Percentiles rank a stretch among this genome's conserved stretches.
Conservation (phyloP, 768 basidiomycete genomes). For the Calocybe gangraenosa region DNA sequence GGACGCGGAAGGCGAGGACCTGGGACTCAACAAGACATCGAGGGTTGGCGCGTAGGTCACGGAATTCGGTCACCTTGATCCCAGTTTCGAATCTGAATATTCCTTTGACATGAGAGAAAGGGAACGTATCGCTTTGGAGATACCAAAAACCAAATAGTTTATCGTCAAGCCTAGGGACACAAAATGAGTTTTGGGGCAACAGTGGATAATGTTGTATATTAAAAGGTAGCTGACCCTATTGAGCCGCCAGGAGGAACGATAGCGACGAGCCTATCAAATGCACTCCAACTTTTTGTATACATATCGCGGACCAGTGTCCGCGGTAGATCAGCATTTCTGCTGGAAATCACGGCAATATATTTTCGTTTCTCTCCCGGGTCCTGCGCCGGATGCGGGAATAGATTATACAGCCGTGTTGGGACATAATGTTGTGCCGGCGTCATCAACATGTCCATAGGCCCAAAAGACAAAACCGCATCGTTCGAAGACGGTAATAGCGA, state of each 20-base stretch:
- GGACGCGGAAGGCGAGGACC: conserved; percentile 74
- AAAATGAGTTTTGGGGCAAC: conserved; percentile 1
- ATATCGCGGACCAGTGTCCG: conserved; percentile 82
- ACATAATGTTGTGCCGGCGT: conserved; percentile 72
- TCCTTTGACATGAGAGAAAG: conserved; percentile 76
- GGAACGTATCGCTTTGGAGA: conserved; percentile 73
- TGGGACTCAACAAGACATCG: conserved; percentile 84
- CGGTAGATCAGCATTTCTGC: conserved; percentile 84
- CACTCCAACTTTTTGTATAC: conserved; percentile 93
- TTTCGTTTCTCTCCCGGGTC: conserved; percentile 68
- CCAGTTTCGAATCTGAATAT: conserved; percentile 88
- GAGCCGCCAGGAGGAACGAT: conserved; percentile 90
- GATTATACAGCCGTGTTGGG: conserved; percentile 68
- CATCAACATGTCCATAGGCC: conserved; percentile 75
- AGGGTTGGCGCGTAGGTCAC: conserved; percentile 85
- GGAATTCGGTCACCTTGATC: conserved; percentile 83
- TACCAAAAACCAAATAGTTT: conserved; percentile 91
- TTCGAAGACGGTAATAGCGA: conserved; percentile 68
- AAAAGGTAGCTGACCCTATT: conserved; percentile 60
- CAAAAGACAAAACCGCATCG: conserved; percentile 77
- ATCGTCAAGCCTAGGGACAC: conserved; percentile 66
- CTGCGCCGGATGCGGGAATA: conserved; percentile 82
- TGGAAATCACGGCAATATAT: conserved; percentile 68
- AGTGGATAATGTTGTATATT: conserved; percentile 1
- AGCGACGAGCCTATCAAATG: conserved; percentile 82